These are phyloP conservation scores for Cladosporium sp. DNA, from an alignment of 2,329 filamentous ascomycete species.

Conservation along the genomic window DNA sequence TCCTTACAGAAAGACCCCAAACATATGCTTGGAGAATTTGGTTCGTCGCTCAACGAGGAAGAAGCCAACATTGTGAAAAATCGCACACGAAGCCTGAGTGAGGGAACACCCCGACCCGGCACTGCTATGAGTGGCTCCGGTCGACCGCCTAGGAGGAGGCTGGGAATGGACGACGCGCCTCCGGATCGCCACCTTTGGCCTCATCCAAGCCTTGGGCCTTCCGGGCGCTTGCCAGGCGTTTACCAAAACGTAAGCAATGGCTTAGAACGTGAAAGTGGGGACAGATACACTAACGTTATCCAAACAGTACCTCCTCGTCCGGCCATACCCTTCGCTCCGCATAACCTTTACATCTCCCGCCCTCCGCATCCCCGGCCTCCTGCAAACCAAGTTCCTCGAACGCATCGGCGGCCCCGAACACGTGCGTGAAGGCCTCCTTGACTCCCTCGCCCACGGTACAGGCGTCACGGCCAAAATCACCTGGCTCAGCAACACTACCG, in stretches of 20 bases:
- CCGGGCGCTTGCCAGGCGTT: constrained; percentile 34
- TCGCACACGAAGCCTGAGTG: constrained; percentile 16
- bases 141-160: constrained; percentile 16
- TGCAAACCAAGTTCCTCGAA: constrained; percentile 45
- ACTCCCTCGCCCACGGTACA: constrained; percentile 36
- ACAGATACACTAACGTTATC: background rate
- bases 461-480: constrained; percentile 42
- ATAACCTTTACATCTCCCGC: constrained; percentile 67
- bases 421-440: constrained; percentile 35
- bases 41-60: constrained; percentile 28
- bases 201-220: constrained; percentile 27
- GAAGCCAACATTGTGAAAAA: constrained; percentile 30
- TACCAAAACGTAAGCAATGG: constrained; percentile 31
- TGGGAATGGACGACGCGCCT: constrained; percentile 30
- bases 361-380: constrained; percentile 62
- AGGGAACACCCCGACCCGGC: constrained; percentile 9
- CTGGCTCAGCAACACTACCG: constrained; percentile 29
- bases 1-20: constrained; percentile 21
- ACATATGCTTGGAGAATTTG: constrained; percentile 26
- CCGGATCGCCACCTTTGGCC: constrained; percentile 29
- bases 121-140: constrained; percentile 13
- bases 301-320: constrained; percentile 58
- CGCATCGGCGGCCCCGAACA: constrained; percentile 38
- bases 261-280: too few relatives aligned
- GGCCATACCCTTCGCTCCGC: constrained; percentile 61